A percentile compares a stretch with the other conserved stretches of the same genome.
phyloP scores from a whole-genome alignment of 2,329 filamentous ascomycete genomes.

The Fusarium anthophilum region DNA sequence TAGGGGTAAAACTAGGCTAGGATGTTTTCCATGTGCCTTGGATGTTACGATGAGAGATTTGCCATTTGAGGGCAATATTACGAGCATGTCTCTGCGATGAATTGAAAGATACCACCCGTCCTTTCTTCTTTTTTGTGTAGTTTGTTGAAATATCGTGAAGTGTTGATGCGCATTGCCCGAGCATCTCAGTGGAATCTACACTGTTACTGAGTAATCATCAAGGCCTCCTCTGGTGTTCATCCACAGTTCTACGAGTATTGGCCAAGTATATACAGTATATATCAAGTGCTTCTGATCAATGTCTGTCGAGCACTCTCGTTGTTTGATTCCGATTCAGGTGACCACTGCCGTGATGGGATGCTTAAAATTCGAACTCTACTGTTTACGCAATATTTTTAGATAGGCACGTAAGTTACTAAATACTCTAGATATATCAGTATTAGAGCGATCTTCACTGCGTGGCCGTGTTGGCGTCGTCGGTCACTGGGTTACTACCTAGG shows the following conservation, averaged over 20 bases:
- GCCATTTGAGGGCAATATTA: constrained; percentile 27
- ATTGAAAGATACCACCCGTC: constrained; percentile 4
- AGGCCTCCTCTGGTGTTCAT: not conserved
- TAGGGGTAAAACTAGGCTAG: constrained; percentile 13
- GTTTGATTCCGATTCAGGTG: not conserved
- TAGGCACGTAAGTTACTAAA: not conserved
- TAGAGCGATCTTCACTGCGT: not conserved
- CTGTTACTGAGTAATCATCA: not conserved
- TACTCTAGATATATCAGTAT: not conserved
- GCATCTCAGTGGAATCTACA: not conserved
- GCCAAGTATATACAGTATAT: not conserved
- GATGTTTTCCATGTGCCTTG: constrained; percentile 13
- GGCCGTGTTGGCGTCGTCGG: not conserved
- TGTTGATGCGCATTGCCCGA: not conserved
- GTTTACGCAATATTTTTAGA: not conserved
- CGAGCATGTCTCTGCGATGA: constrained; percentile 25
- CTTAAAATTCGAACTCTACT: not conserved
- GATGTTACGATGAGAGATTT: constrained; percentile 8
- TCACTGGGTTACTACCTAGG: not conserved
- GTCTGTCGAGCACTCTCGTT: not conserved
- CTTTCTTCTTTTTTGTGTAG: not conserved
- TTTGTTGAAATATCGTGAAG: not conserved
- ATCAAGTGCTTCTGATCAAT: no score
- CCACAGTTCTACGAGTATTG: not conserved
- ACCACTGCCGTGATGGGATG: not conserved